Percentiles rank a stretch among this genome's conserved stretches.
Evolutionary conservation across 345 rosid species (phyloP).

Genomic region (Boechera stricta): DNA sequence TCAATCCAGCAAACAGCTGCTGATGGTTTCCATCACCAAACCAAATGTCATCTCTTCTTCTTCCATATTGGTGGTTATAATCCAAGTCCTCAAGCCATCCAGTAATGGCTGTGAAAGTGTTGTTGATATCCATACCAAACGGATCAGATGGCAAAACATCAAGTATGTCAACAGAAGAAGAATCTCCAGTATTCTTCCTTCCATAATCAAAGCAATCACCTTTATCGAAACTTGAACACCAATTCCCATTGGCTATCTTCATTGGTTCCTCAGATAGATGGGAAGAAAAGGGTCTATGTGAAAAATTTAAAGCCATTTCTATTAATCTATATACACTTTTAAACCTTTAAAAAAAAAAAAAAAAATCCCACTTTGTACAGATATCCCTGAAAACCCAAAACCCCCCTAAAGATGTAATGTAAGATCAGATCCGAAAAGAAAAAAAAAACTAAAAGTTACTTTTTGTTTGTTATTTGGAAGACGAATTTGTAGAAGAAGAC

Average conservation of each 20-base stretch:
- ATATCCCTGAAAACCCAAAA: constrained; percentile 25
- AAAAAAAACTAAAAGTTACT: not conserved
- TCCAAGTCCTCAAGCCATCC: constrained; percentile 94
- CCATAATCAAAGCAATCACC: constrained; percentile 71
- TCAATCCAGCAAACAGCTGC: constrained; percentile 71
- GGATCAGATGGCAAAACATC: constrained; percentile 96
- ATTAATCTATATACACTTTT: constrained; percentile 33
- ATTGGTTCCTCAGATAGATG: constrained; percentile 74
- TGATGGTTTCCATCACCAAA: constrained; percentile 56
- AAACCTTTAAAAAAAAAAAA: not conserved
- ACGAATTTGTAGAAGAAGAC: constrained; percentile 1
- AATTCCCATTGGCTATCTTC: constrained; percentile 69
- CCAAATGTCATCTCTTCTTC: constrained; percentile 51
- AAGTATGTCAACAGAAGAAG: constrained; percentile 74
- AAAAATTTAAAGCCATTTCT: constrained; percentile 86
- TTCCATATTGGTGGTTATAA: constrained; percentile 56
- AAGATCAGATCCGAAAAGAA: constrained; percentile 41
- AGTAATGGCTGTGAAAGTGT: constrained; percentile 78
- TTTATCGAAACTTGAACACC: constrained; percentile 52
- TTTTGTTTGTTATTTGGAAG: not conserved
- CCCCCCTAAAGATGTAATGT: constrained; percentile 7
- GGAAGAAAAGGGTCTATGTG: constrained; percentile 67
- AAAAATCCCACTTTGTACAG: constrained; percentile 30
- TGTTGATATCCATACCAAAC: constrained; percentile 76
- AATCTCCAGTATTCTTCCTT: constrained; percentile 51